Evolutionary conservation across 257 asterid species (phyloP).

Genomic region (Capsicum baccatum): DNA sequence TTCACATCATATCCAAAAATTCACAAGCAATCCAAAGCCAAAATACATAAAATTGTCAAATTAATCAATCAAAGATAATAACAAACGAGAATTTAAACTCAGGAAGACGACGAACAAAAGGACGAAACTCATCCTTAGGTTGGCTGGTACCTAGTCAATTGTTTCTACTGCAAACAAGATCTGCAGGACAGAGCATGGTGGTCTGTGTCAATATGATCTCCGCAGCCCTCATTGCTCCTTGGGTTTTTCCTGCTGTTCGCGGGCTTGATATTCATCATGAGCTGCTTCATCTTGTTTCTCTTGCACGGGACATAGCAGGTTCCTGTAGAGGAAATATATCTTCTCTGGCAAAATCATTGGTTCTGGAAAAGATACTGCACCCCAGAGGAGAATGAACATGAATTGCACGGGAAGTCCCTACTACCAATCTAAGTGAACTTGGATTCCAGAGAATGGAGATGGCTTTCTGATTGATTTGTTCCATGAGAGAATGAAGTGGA

Average conservation of each 20-base stretch:
- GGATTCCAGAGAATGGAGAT: conserved; percentile 16
- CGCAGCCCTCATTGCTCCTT: conserved; percentile 82
- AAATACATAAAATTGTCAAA: too few relatives aligned
- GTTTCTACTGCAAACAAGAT: conserved; percentile 79
- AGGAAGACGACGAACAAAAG: too few relatives aligned
- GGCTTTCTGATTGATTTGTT: neutral
- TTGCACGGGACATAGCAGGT: conserved; percentile 95
- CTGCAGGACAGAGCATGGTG: conserved; percentile 88
- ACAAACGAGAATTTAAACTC: too few relatives aligned
- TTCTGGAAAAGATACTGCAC: conserved; percentile 72
- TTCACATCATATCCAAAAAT: too few relatives aligned
- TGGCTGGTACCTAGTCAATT: conserved; percentile 90
- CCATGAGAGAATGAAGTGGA: conserved; percentile 1
- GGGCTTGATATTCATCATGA: conserved; percentile 63
- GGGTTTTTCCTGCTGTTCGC: conserved; percentile 76
- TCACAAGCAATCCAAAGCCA: too few relatives aligned
- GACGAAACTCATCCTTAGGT: conserved; percentile 47
- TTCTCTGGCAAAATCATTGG: conserved; percentile 78
- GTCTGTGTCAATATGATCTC: conserved; percentile 88
- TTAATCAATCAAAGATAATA: too few relatives aligned
- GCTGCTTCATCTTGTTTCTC: conserved; percentile 67
- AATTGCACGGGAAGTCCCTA: neutral
- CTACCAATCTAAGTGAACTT: neutral
- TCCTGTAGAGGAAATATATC: conserved; percentile 84
- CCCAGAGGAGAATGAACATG: conserved; percentile 34